A percentile compares a stretch with the other conserved stretches of the same genome.
Evolutionary conservation across 352 stramenopile species (phyloP).

Genomic region (Phytophthora lateralis): DNA sequence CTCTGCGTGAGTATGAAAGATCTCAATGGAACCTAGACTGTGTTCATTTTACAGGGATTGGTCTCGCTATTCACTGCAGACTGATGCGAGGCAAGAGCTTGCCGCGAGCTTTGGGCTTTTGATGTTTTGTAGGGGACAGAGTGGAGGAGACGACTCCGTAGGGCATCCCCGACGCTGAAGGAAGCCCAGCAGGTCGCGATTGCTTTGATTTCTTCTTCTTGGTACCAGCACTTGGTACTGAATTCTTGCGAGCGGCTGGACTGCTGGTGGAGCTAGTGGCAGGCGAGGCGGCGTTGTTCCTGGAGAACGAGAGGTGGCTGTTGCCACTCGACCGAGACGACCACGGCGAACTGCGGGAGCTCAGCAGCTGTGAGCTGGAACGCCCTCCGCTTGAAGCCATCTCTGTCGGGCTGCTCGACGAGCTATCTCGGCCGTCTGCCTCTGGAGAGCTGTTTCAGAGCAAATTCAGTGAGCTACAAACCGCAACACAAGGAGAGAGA

Average conservation of each 20-base stretch:
- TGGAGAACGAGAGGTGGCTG: conserved; percentile 21
- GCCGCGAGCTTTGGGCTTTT: conserved; percentile 27
- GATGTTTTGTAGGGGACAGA: conserved; percentile 30
- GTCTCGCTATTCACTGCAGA: conserved; percentile 16
- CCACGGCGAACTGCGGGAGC: conserved; percentile 20
- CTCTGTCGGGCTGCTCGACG: conserved; percentile 15
- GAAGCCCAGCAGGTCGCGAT: conserved; percentile 20
- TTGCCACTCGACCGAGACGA: conserved; percentile 21
- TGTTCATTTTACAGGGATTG: conserved; percentile 7
- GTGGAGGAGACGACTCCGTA: conserved; percentile 8
- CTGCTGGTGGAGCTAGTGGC: conserved; percentile 9
- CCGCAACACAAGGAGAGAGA: neutral
- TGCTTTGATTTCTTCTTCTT: conserved; percentile 38
- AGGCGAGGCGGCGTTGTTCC: conserved; percentile 31
- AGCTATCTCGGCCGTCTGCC: conserved; percentile 23
- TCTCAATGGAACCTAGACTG: conserved; percentile 3
- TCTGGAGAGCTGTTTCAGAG: conserved; percentile 26
- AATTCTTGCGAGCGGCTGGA: conserved; percentile 23
- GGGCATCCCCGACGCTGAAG: conserved; percentile 13
- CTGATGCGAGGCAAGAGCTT: conserved; percentile 37
- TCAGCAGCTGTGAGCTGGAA: conserved; percentile 14
- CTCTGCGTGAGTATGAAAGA: neutral
- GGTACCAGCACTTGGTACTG: conserved; percentile 3
- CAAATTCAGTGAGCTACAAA: conserved; percentile 9
- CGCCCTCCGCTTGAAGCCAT: conserved; percentile 16